Percentiles rank a stretch among this genome's conserved stretches.
Evolutionary conservation across 129 eudicot genomes (phyloP).

Genomic region (Deinandra increscens): DNA sequence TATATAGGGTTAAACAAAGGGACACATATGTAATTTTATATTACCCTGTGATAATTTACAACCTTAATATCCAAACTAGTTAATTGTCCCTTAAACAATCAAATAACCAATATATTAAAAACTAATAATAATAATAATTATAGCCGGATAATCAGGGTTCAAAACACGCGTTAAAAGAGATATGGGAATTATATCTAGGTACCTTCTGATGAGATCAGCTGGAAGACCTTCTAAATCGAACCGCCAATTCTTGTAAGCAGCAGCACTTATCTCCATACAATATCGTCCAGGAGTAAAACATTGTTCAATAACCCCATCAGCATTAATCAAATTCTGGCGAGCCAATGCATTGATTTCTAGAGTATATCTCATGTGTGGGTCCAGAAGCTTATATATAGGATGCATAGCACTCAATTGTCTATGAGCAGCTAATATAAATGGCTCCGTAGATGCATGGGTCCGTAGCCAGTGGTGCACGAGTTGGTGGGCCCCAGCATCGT

Average conservation of each 20-base stretch:
- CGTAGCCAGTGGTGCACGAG: slow-evolving; percentile 92
- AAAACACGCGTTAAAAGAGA: background rate
- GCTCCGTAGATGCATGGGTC: slow-evolving; percentile 86
- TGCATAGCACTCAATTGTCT: slow-evolving; percentile 92
- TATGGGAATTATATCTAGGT: background rate
- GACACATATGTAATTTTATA: no score
- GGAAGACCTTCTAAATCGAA: slow-evolving; percentile 94
- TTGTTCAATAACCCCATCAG: slow-evolving; percentile 80
- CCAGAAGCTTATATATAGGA: slow-evolving; percentile 84
- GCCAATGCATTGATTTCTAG: slow-evolving; percentile 83
- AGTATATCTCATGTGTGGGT: slow-evolving; percentile 98
- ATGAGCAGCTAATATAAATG: slow-evolving; percentile 91
- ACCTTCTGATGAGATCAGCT: slow-evolving; percentile 90
- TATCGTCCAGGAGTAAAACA: slow-evolving; percentile 95
- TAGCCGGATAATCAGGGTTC: background rate
- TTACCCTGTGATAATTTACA: no score
- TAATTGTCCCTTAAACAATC: no score
- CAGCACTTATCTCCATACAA: slow-evolving; percentile 88
- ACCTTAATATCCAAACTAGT: no score
- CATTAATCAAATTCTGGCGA: slow-evolving; percentile 72
- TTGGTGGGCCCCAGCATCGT: slow-evolving; percentile 99
- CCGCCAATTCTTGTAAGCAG: slow-evolving; percentile 86
- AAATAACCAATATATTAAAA: no score
- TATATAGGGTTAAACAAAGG: no score
- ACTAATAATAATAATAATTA: background rate